Evolutionary conservation across 2,329 filamentous ascomycete species (phyloP).

Genomic region (Penicillium frequentans): DNA sequence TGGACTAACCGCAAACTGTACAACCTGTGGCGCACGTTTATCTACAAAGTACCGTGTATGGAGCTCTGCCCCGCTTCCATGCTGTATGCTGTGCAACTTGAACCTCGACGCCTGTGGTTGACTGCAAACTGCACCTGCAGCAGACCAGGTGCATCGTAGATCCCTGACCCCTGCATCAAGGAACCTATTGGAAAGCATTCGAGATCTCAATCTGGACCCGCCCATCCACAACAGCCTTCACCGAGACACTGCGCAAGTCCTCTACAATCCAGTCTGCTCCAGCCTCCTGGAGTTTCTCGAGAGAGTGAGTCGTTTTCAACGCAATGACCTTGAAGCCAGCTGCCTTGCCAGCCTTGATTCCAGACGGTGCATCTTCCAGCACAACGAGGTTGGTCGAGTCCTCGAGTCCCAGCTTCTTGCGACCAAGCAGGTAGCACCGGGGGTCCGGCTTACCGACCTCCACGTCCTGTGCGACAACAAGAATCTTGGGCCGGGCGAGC

Average conservation of each 20-base stretch:
- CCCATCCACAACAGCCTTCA: conserved; percentile 59
- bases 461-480: conserved; percentile 76
- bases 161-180: conserved; percentile 35
- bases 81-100: conserved; percentile 9
- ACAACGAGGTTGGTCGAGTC: conserved; percentile 64
- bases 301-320: conserved; percentile 79
- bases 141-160: not conserved
- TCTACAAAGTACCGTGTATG: conserved; percentile 1
- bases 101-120: not conserved
- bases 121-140: not conserved
- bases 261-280: conserved; percentile 85
- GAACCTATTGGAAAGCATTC: conserved; percentile 51
- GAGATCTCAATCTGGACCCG: conserved; percentile 66
- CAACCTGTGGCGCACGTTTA: conserved; percentile 10
- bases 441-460: conserved; percentile 75
- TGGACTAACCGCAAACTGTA: not conserved
- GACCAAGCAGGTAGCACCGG: conserved; percentile 69
- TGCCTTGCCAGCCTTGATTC: conserved; percentile 77
- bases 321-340: conserved; percentile 83
- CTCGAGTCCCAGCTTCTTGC: conserved; percentile 56
- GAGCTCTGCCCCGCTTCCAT: not conserved
- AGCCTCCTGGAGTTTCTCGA: conserved; percentile 69
- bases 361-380: conserved; percentile 85
- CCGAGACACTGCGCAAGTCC: conserved; percentile 72
- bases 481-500: conserved; percentile 64